A percentile compares a stretch with the other conserved stretches of the same genome.
Conservation (phyloP, 2,329 filamentous ascomycete species). For the Claviceps monticola region DNA sequence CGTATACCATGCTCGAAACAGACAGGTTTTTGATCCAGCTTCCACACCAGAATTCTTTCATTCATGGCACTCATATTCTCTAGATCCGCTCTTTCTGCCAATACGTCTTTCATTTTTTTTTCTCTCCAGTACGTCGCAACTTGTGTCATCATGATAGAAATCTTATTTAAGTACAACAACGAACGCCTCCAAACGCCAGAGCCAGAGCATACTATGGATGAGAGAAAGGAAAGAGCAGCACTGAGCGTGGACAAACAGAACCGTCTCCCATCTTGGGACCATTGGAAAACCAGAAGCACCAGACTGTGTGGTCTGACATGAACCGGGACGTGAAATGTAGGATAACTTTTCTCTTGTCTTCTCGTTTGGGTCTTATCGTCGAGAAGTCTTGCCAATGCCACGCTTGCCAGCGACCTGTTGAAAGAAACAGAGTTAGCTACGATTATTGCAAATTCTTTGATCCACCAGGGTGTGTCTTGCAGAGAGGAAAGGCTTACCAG, state of each 20-base stretch:
- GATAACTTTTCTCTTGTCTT: not conserved
- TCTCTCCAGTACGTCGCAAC: too few species aligned
- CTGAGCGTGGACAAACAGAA: too few species aligned
- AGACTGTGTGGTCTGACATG: not conserved
- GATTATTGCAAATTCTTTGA: not conserved
- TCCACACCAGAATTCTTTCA: too few species aligned
- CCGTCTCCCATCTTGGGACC: too few species aligned
- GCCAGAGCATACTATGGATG: not conserved
- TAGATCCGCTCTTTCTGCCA: too few species aligned
- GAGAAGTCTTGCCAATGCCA: conserved; percentile 76
- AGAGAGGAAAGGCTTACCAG: conserved; percentile 47
- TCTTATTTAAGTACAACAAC: too few species aligned
- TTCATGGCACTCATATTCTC: too few species aligned
- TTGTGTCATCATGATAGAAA: too few species aligned
- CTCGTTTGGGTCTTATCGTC: conserved; percentile 36
- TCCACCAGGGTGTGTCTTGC: too few species aligned
- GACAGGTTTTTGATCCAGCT: too few species aligned
- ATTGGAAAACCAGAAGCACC: not conserved
- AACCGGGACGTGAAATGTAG: not conserved
- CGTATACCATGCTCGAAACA: too few species aligned
- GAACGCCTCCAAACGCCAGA: not conserved
- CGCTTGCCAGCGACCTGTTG: conserved; percentile 74
- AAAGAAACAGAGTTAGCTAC: conserved; percentile 16
- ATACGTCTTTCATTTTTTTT: too few species aligned
- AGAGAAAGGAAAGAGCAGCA: not conserved